These are phyloP conservation scores for Malus sieversii DNA, from an alignment of 306 rosid species.

Conservation along the genomic window DNA sequence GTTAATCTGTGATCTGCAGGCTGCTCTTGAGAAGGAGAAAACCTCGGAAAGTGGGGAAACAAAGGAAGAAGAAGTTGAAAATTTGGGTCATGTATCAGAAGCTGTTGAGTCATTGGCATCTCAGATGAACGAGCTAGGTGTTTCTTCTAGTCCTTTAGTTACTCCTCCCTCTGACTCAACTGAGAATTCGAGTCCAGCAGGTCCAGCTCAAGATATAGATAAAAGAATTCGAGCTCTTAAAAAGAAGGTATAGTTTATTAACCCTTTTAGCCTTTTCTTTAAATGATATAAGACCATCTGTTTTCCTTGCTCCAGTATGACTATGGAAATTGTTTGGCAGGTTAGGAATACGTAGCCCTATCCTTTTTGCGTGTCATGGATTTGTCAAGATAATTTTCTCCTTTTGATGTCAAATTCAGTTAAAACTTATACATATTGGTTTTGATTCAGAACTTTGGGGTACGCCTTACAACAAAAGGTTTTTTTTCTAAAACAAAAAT, in stretches of 20 bases:
- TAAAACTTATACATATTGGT: too few species aligned
- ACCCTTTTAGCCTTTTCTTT: slow-evolving; percentile 1
- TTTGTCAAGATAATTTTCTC: background rate
- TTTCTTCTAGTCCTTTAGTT: slow-evolving; percentile 40
- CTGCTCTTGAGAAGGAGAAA: slow-evolving; percentile 61
- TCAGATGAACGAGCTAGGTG: slow-evolving; percentile 52
- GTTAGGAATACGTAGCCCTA: background rate
- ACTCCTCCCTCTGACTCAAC: slow-evolving; percentile 36
- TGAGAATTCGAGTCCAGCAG: slow-evolving; percentile 35
- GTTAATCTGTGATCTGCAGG: slow-evolving; percentile 41
- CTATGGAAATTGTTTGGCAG: background rate
- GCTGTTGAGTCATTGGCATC: slow-evolving; percentile 40
- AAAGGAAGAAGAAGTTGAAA: slow-evolving; percentile 22
- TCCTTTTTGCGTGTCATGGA: background rate
- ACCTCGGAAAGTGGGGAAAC: slow-evolving; percentile 35
- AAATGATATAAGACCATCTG: background rate
- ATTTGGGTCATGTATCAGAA: slow-evolving; percentile 22
- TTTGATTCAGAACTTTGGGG: too few species aligned
- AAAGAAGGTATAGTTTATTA: slow-evolving; percentile 48
- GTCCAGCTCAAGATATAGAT: slow-evolving; percentile 52
- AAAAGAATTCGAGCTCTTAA: slow-evolving; percentile 73
- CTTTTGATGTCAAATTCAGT: background rate
- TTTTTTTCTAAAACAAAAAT: too few species aligned
- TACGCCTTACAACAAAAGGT: too few species aligned
- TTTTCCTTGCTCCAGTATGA: background rate